These are phyloP conservation scores for Penicillium soppii DNA, from an alignment of 495 filamentous ascomycete genomes.

Conservation along the genomic window DNA sequence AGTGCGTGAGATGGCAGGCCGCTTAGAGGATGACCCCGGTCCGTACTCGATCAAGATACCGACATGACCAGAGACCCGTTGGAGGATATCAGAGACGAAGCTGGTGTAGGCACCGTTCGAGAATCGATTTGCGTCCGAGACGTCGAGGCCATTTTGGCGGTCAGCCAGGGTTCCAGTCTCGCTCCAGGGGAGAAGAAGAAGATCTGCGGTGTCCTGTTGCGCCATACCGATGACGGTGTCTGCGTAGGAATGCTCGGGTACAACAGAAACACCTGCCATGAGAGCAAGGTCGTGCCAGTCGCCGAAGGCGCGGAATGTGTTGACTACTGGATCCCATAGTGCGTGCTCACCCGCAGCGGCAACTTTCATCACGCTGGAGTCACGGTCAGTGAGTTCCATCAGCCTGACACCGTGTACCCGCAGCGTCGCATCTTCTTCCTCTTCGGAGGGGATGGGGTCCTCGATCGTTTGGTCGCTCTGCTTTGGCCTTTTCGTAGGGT, in stretches of 20 bases:
- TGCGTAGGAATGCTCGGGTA: constrained; percentile 74
- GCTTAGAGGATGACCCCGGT: constrained; percentile 9
- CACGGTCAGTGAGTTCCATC: constrained; percentile 86
- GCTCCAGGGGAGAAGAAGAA: constrained; percentile 89
- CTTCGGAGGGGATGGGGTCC: constrained; percentile 21
- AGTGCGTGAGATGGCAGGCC: constrained; percentile 38
- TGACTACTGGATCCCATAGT: constrained; percentile 81
- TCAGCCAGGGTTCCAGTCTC: constrained; percentile 77
- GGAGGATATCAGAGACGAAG: constrained; percentile 66
- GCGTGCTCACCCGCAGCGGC: constrained; percentile 77
- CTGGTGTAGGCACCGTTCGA: constrained; percentile 53
- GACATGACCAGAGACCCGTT: constrained; percentile 60
- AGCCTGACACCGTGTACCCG: constrained; percentile 85
- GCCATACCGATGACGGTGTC: constrained; percentile 70
- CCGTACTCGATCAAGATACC: constrained; percentile 84
- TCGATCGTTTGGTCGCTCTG: constrained; percentile 27
- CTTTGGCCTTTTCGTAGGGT: constrained; percentile 41
- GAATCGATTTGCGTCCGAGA: constrained; percentile 29
- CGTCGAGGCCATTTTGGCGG: constrained; percentile 31
- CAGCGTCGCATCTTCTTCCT: constrained; percentile 46
- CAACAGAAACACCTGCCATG: constrained; percentile 73
- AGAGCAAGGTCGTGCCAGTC: constrained; percentile 82
- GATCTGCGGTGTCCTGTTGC: constrained; percentile 66
- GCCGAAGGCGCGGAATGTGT: constrained; percentile 86
- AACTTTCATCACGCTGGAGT: constrained; percentile 93